Percentiles rank a stretch among this genome's conserved stretches.
Evolutionary conservation across 768 basidiomycete genomes (phyloP).

Genomic region (Leccinum fibrillosum): DNA sequence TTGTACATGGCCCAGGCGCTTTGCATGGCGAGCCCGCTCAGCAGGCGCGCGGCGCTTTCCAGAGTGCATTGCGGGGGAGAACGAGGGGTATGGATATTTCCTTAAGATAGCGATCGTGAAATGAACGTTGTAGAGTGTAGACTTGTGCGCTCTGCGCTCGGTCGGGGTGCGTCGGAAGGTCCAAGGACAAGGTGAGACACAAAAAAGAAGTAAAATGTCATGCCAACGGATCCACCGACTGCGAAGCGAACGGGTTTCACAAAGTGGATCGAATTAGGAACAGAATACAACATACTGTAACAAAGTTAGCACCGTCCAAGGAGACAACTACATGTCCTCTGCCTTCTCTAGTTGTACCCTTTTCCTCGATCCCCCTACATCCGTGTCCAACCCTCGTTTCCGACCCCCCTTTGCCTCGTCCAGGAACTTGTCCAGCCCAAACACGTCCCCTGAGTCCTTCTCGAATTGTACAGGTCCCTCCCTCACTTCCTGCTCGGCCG

Average conservation of each 20-base stretch:
- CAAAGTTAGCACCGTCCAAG: background rate
- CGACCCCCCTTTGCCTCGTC: conserved; percentile 96
- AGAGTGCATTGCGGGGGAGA: conserved; percentile 22
- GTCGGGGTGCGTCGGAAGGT: background rate
- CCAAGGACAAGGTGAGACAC: background rate
- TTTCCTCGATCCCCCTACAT: conserved; percentile 66
- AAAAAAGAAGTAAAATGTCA: conserved; percentile 5
- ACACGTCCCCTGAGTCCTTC: conserved; percentile 96
- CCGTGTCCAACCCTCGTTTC: conserved; percentile 82
- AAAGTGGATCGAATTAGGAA: background rate
- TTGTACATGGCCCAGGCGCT: conserved; percentile 29
- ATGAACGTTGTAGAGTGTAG: conserved; percentile 20
- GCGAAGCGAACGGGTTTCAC: background rate
- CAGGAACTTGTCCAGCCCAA: conserved; percentile 95
- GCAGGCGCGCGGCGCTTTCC: conserved; percentile 25
- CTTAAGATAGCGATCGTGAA: background rate
- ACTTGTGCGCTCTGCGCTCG: background rate
- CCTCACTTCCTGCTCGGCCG: conserved; percentile 75
- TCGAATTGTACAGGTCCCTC: conserved; percentile 99
- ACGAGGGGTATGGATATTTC: background rate
- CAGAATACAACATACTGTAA: background rate
- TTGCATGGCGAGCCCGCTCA: conserved; percentile 33
- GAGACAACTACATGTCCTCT: conserved; percentile 34
- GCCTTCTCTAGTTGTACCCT: conserved; percentile 68
- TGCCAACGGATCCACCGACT: conserved; percentile 16